Conservation (phyloP, 1,139 yeast genomes). For the Pichia sp. region DNA sequence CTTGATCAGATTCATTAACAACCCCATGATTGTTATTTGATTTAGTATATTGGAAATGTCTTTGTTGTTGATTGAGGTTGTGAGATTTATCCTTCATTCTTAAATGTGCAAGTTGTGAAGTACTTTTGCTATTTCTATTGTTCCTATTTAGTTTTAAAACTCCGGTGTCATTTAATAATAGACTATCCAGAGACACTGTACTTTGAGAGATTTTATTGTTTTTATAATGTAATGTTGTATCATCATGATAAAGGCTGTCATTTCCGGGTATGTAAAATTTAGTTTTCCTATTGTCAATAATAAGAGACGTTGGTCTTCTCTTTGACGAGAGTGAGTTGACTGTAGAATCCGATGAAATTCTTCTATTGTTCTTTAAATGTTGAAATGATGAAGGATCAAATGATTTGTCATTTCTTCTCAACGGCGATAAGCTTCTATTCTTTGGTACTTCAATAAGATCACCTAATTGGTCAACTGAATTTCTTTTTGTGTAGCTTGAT, state of each 20-base stretch:
- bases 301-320: constrained; percentile 8
- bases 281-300: constrained; percentile 6
- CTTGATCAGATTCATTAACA: background rate
- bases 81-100: background rate
- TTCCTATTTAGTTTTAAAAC: background rate
- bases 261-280: background rate
- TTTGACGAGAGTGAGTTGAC: constrained; percentile 3
- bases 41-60: background rate
- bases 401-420: constrained; percentile 2
- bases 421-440: background rate
- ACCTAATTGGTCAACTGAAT: constrained; percentile 1
- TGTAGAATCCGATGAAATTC: constrained; percentile 11
- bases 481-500: background rate
- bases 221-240: background rate
- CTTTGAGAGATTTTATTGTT: background rate
- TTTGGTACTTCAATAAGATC: constrained; percentile 6
- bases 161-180: background rate
- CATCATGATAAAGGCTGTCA: background rate
- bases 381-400: constrained; percentile 7
- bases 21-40: constrained; percentile 4
- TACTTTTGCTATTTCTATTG: background rate
- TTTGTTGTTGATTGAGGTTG: background rate
- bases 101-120: background rate
- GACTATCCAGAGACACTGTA: background rate
- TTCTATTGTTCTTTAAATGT: background rate